Conservation (phyloP, 345 rosid species). For the Triadica sebifera region DNA sequence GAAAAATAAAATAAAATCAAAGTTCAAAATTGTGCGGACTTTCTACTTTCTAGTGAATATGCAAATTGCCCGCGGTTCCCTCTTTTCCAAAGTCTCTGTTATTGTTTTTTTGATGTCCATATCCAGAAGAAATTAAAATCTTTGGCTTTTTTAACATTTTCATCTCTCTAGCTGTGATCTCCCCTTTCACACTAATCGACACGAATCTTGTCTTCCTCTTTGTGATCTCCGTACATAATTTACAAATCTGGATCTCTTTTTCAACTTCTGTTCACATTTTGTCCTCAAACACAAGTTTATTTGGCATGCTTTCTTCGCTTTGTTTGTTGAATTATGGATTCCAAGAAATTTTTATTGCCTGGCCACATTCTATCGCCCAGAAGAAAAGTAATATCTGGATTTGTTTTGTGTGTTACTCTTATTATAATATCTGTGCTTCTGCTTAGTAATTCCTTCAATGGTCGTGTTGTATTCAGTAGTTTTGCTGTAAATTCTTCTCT, state of each 20-base stretch:
- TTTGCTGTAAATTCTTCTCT: slow-evolving; percentile 28
- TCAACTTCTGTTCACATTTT: background rate
- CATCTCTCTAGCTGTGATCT: background rate
- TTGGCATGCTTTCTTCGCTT: background rate
- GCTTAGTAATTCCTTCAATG: slow-evolving; percentile 38
- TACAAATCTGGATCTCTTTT: background rate
- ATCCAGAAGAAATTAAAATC: background rate
- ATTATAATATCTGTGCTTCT: slow-evolving; percentile 43
- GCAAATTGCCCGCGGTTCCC: background rate
- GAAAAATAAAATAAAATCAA: background rate
- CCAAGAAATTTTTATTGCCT: slow-evolving; percentile 37
- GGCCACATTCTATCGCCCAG: slow-evolving; percentile 44
- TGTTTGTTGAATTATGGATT: slow-evolving; percentile 36
- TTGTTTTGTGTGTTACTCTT: slow-evolving; percentile 49
- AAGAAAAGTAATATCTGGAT: slow-evolving; percentile 45
- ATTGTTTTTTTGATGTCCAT: background rate
- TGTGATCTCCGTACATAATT: slow-evolving; percentile 3
- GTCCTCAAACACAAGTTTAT: background rate
- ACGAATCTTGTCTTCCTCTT: background rate
- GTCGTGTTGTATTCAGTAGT: slow-evolving; percentile 34
- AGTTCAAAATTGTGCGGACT: background rate
- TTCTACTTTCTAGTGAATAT: background rate
- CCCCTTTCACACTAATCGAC: background rate
- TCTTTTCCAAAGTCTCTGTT: background rate
- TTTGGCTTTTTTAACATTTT: background rate